Base-by-base conservation (phyloP, 2,329 filamentous ascomycete genomes). In the Aspergillus sp. region DNA sequence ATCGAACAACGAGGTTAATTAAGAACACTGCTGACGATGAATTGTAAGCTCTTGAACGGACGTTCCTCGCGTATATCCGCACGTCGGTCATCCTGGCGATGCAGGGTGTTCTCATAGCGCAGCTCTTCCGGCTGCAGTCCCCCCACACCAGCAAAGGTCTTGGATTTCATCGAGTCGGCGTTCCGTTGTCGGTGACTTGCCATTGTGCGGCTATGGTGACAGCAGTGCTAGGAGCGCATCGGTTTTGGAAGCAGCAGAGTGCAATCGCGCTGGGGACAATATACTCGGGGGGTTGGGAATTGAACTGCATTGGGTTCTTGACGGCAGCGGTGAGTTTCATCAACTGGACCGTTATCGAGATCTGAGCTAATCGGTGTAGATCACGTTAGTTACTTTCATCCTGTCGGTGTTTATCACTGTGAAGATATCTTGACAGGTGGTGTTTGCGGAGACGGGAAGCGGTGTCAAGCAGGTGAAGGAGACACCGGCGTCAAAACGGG, bases 11-110 rank as follows among this genome's bases (percentile, higher is more conserved):
- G 3, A 21, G 21, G 21, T 21, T 4, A 21, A 21, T 21, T 21
- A 15, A 35, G 31, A 33, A 40, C 15, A 31, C 21, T 37, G 39
- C 48, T 39, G 51, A 33, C n/a, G 19, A 9, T 27, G 35, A 46
- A 31, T 27, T 52, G 21, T 37, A 65, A 91, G 89, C 89, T 39
- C 82, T 91, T 55, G 88, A 92, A 73, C 80, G 89, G 56, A 92
- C 89, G 17, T 92, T 88, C 68, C 82, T 92, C 17, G 87, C 82
- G 31, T 91, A 91, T 70, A 80, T 91, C 31, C 84, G 89, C 19
- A 91, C 88, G 2, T 90, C 87, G 0, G 74, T 89, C 39, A 80
- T 83, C n/a, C 78, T 91, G 40, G 86, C 87, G 14, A 87, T 90
- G 75, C 76, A 86, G 19, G 87, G 88, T 17, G 83, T 88, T 3